These are phyloP conservation scores for Diaporthe helianthi DNA, from an alignment of 2,329 filamentous ascomycete genomes.

Conservation along the genomic window DNA sequence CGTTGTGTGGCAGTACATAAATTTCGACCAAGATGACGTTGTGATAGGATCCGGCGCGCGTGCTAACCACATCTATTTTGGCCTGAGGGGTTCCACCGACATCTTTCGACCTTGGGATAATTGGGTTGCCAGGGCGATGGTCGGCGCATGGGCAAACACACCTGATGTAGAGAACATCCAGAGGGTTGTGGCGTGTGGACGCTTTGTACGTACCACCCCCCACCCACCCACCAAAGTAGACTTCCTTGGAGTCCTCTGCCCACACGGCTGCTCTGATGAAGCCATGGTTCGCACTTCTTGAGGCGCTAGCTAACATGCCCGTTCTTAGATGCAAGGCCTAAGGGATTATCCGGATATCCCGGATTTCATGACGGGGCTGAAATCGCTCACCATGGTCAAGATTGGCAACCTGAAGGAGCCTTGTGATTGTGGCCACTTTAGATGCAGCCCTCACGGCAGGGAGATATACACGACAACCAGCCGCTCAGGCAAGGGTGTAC, in stretches of 20 bases:
- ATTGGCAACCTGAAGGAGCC: neutral
- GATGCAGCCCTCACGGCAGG: neutral
- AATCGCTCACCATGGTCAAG: neutral
- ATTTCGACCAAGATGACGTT: constrained; percentile 15
- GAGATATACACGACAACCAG: neutral
- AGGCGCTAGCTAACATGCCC: neutral
- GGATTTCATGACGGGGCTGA: neutral
- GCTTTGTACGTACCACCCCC: neutral
- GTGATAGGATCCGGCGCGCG: neutral
- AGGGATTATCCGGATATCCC: fast-evolving
- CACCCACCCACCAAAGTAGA: neutral
- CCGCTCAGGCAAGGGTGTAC: neutral
- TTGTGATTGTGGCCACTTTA: too few relatives aligned
- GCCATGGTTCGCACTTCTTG: neutral
- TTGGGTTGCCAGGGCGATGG: neutral
- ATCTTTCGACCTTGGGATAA: neutral
- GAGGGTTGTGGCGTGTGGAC: neutral
- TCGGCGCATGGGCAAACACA: neutral
- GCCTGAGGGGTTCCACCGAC: neutral
- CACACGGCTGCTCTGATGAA: neutral
- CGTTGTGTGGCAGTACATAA: constrained; percentile 1
- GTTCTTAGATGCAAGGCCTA: neutral
- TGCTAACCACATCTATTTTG: neutral
- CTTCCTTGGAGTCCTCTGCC: neutral
- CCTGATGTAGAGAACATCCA: constrained; percentile 1